Conservation (phyloP, 805 yeast genomes). For the Hanseniaspora vineae region DNA sequence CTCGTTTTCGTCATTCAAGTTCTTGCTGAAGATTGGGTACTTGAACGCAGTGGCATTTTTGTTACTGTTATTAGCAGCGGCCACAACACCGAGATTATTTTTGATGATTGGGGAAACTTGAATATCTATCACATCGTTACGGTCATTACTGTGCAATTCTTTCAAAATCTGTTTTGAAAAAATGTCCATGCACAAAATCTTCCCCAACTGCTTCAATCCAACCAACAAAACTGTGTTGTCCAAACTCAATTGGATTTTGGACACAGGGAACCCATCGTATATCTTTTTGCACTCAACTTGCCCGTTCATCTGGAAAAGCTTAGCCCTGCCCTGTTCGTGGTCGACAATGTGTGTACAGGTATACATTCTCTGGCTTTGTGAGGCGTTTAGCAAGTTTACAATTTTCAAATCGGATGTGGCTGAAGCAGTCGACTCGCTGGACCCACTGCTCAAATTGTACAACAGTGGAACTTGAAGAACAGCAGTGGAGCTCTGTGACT, state of each 20-base stretch:
- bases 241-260: conserved; percentile 45
- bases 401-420: not conserved
- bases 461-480: conserved; percentile 11
- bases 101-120: not conserved
- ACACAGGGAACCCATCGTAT: conserved; percentile 25
- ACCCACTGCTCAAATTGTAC: conserved; percentile 15
- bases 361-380: conserved; percentile 28
- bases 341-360: conserved; percentile 34
- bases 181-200: conserved; percentile 54
- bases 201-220: conserved; percentile 61
- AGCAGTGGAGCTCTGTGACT: conserved; percentile 1
- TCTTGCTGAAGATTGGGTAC: conserved; percentile 2
- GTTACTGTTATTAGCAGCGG: not conserved
- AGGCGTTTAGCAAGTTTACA: conserved; percentile 33
- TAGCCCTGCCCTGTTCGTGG: conserved; percentile 25
- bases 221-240: conserved; percentile 65
- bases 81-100: not conserved
- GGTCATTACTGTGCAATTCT: conserved; percentile 28
- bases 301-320: conserved; percentile 12
- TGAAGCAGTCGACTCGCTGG: not conserved
- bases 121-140: not conserved
- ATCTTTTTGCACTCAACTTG: conserved; percentile 17
- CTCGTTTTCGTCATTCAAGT: not conserved
- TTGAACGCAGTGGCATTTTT: not conserved
- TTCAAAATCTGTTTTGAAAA: conserved; percentile 55